phyloP scores from a whole-genome alignment of 352 stramenopile species.

The Pythium biforme region DNA sequence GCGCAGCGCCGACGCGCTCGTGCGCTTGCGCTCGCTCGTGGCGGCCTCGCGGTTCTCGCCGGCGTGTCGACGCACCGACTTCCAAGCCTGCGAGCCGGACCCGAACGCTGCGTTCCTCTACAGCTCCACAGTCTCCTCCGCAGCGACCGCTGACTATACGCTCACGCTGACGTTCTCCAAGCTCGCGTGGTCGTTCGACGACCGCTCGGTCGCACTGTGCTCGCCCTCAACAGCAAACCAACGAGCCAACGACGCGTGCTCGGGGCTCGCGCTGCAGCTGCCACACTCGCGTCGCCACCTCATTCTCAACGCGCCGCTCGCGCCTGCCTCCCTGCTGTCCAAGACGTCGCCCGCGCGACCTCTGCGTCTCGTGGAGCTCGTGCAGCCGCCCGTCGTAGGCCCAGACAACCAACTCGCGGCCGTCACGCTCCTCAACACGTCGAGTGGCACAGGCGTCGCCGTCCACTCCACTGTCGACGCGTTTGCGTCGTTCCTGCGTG shows the following conservation, averaged over 20 bases:
- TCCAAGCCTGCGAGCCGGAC: neutral
- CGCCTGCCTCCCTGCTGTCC: slow-evolving; percentile 26
- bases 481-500: slow-evolving; percentile 1
- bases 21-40: slow-evolving; percentile 6
- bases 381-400: slow-evolving; percentile 28
- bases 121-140: neutral
- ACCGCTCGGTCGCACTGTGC: neutral
- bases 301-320: slow-evolving; percentile 25
- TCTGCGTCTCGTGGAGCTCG: slow-evolving; percentile 39
- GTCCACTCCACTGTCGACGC: neutral
- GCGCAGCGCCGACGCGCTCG: neutral
- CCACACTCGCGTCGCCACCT: slow-evolving; percentile 30
- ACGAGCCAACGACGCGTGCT: no score
- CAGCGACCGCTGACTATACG: neutral
- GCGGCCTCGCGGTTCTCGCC: neutral
- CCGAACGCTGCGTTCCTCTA: slow-evolving; percentile 5
- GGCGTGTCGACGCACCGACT: neutral
- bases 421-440: neutral
- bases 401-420: neutral
- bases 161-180: slow-evolving; percentile 12
- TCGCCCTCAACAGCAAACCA: no score
- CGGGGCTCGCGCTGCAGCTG: slow-evolving; percentile 26
- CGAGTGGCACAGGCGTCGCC: neutral
- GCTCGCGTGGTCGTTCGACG: slow-evolving; percentile 15
- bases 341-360: slow-evolving; percentile 1